A percentile compares a stretch with the other conserved stretches of the same genome.
Conservation (phyloP, 805 yeast genomes). For the Starmera amethionina region DNA sequence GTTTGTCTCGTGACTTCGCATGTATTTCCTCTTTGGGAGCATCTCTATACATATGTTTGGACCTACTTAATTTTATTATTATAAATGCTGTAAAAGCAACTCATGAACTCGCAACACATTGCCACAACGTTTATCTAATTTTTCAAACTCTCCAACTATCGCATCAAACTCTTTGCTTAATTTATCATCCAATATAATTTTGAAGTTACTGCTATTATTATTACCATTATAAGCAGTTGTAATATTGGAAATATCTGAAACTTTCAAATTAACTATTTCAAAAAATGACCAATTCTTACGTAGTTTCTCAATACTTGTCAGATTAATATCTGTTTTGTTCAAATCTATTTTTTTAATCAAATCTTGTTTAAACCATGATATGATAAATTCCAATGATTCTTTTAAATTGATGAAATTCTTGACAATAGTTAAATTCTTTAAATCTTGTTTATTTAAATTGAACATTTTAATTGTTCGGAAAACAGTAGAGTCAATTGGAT, state of each 20-base stretch:
- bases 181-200: conserved; percentile 14
- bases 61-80: too few species aligned
- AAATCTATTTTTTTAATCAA: conserved; percentile 12
- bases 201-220: conserved; percentile 4
- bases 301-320: conserved; percentile 21
- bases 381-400: conserved; percentile 28
- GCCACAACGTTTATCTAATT: background rate
- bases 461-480: conserved; percentile 1
- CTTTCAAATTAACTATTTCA: conserved; percentile 21
- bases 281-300: conserved; percentile 30
- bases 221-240: conserved; percentile 1
- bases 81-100: too few species aligned
- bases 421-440: conserved; percentile 13
- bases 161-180: conserved; percentile 6
- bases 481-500: background rate
- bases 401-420: conserved; percentile 29
- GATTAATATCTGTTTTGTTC: conserved; percentile 17
- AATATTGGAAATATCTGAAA: conserved; percentile 5
- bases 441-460: conserved; percentile 12
- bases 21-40: too few species aligned
- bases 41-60: too few species aligned
- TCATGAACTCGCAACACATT: conserved; percentile 1
- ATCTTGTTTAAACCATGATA: conserved; percentile 7
- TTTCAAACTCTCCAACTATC: conserved; percentile 5
- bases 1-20: too few species aligned